phyloP scores from a whole-genome alignment of 1,284 basidiomycete species.

The Pterulicium gracile region DNA sequence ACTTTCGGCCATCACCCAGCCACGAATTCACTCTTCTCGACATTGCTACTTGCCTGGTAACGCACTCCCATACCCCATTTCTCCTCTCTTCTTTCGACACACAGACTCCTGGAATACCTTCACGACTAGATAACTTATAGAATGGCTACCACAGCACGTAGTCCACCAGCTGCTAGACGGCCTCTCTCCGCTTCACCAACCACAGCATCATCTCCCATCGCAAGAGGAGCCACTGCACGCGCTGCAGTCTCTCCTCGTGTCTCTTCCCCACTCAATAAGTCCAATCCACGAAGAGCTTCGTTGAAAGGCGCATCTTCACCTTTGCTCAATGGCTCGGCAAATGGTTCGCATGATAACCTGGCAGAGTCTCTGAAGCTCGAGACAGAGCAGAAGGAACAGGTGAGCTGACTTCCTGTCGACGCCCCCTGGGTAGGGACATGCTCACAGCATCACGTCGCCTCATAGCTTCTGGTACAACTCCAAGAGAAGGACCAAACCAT shows the following conservation, averaged over 20 bases:
- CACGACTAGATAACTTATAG: too few relatives aligned
- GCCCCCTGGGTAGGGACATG: background rate
- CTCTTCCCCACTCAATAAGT: constrained; percentile 27
- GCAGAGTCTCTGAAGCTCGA: constrained; percentile 57
- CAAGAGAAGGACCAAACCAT: constrained; percentile 71
- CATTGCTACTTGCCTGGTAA: too few relatives aligned
- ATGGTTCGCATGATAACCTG: constrained; percentile 40
- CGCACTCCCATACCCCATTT: too few relatives aligned
- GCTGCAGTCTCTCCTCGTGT: constrained; percentile 35
- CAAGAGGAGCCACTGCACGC: constrained; percentile 37
- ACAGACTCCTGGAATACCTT: background rate
- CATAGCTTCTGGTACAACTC: constrained; percentile 58
- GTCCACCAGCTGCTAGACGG: constrained; percentile 21
- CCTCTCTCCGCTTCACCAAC: constrained; percentile 34
- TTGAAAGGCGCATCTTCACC: constrained; percentile 30
- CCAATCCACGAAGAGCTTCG: constrained; percentile 38
- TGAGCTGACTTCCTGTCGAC: constrained; percentile 25
- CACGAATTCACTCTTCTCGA: too few relatives aligned
- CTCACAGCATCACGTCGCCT: constrained; percentile 6
- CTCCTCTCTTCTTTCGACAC: too few relatives aligned
- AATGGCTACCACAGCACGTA: background rate
- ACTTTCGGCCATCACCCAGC: too few relatives aligned
- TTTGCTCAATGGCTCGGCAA: constrained; percentile 17
- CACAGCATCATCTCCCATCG: constrained; percentile 22
- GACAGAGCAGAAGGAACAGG: constrained; percentile 73